Evolutionary conservation across 495 filamentous ascomycete species (phyloP).

Genomic region (Talaromyces stipitatus): DNA sequence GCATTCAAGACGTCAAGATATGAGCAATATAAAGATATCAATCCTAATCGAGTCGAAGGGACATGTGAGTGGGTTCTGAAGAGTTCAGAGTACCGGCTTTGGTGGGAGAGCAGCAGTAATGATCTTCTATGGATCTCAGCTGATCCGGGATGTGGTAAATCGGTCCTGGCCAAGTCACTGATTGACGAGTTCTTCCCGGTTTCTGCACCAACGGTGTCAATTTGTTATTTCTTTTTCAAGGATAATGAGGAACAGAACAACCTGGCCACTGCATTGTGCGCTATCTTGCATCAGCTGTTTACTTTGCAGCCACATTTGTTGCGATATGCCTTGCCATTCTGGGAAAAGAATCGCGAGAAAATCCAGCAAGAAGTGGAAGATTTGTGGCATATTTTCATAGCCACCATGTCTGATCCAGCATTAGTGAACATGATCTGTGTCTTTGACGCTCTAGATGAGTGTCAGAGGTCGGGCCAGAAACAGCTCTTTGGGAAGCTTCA

Average conservation of each 20-base stretch:
- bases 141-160: constrained; percentile 37
- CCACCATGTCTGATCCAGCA: constrained; percentile 8
- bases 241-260: constrained; percentile 20
- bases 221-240: too few relatives aligned
- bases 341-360: constrained; percentile 3
- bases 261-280: constrained; percentile 19
- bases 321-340: constrained; percentile 15
- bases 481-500: constrained; percentile 12
- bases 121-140: constrained; percentile 28
- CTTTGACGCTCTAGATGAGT: constrained; percentile 40
- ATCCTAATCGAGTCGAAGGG: constrained; percentile 17
- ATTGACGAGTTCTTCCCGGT: constrained; percentile 17
- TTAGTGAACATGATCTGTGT: constrained; percentile 23
- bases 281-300: constrained; percentile 26
- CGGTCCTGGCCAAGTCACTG: constrained; percentile 25
- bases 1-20: constrained; percentile 19
- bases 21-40: constrained; percentile 20
- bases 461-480: constrained; percentile 9
- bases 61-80: constrained; percentile 29
- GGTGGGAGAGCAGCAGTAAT: constrained; percentile 11
- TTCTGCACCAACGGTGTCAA: constrained; percentile 5
- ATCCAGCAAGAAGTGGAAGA: constrained; percentile 9
- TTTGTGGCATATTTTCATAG: constrained; percentile 23
- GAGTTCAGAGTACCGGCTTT: constrained; percentile 14
- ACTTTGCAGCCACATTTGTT: constrained; percentile 12